Evolutionary conservation across 129 eudicot genomes (phyloP), one percentile per base, ranked within the genome.

Genomic region (Chrysanthemum seticuspe): DNA sequence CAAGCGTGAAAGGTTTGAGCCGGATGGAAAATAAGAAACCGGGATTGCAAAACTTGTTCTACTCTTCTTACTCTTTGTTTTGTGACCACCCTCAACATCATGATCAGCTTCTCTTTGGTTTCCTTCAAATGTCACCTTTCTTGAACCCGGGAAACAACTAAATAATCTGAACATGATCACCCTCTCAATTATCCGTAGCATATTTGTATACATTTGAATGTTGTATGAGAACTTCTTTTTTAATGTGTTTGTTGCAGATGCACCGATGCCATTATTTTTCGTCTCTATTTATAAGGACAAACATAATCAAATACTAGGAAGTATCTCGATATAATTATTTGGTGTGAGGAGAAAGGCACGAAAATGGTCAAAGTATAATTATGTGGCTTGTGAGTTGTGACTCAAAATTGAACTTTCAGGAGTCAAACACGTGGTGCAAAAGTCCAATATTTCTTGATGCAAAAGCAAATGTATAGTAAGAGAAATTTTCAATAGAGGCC

Each of bases 111-210:
- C 13, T 1, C 57, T 16, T 8, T 11, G n/a, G 1, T 55, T 65
- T 65, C 31, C 65, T 0, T 65, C 27, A 12, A 19, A 27, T 2
- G 13, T 27, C 0, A 65, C 79, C 34, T 74, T 65, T 29, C 10
- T 74, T 36, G 79, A 60, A 68, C 69, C 62, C 25, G 15, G 16
- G 29, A 76, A 68, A 47, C 80, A 76, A 48, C 54, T 15, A 14
- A 76, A 49, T 14, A 68, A 68, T 57, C 51, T 18, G 13, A 40
- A 40, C 1, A 78, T 40, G 44, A 62, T 62, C 6, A 21, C 76
- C 81, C 71, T 71, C 27, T 77, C 19, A 5, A 31, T 31, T 21
- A 21, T 21, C 21, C 34, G 34, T 29, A 29, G 34, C 1, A 29
- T 21, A 29, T 29, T 29, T 29, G 0, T 10, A 25, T 29, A 45